Base-by-base conservation (phyloP, 108 stramenopile genomes). In the Skeletonema marinoi region DNA sequence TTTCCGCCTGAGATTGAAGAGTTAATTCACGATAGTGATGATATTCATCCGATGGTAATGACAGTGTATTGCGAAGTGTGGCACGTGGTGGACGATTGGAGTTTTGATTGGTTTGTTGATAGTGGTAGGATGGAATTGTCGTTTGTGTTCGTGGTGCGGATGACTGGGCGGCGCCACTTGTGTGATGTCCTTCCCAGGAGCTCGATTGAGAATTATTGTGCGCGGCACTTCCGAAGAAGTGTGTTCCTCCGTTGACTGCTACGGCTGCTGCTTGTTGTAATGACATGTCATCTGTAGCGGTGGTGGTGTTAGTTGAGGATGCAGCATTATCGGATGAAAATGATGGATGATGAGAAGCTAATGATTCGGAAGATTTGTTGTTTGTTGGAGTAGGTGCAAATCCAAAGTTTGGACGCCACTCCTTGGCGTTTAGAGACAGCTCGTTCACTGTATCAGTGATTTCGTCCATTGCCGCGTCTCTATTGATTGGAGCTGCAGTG, bases 11-110 rank as follows among this genome's bases (percentile, higher is more conserved):
- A 1, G 77, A 77, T 58, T 91, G 84, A 32, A 88, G 65, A 51
- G 86, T 66, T 62, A 89, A 56, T 42, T 87, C 86, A 35, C 93
- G 85, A 70, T 92, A 88, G 78, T 86, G 78, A 39, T 80, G 70
- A 44, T 82, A 76, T 54, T 76, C 75, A 6, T 76, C 91, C 77
- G 88, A 14, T 86, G 79, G 66, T 12, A 76, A 84, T 73, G 86
- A 80, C 81, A 89, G 60, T 78, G 76, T 71, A 79, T 58, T 65
- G 70, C 86, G 62, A 68, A 77, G 80, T 39, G 74, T 90, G 72
- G 67, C 87, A 33, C 73, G 86, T 67, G 48, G 82, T 64, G 41
- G 32, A 38, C 62, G 25, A 13, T 60, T 29, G 39, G 82, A 73
- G 8, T 75, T 32, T 13, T 41, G 10, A 2, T 11, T 74, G 78